A percentile compares a stretch with the other conserved stretches of the same genome.
These are phyloP conservation scores for Thermomucor indicae-seudaticae DNA, from an alignment of 371 early-diverging fungal genomes.

Conservation along the genomic window DNA sequence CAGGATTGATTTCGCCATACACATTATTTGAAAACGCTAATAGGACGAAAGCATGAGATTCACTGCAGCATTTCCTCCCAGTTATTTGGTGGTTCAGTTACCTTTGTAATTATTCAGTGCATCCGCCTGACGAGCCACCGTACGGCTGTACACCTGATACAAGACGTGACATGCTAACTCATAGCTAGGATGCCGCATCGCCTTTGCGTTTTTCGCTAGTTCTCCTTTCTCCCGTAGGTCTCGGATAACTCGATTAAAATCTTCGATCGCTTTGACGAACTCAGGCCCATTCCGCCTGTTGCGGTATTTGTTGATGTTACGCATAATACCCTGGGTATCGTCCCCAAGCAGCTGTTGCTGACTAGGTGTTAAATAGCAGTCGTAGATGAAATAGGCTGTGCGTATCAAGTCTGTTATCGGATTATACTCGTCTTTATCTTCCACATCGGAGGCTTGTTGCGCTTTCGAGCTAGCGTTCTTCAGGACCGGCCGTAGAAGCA, in stretches of 20 bases:
- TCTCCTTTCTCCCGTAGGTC: constrained; percentile 30
- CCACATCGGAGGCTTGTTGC: constrained; percentile 30
- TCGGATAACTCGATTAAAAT: constrained; percentile 68
- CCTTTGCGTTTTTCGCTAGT: constrained; percentile 33
- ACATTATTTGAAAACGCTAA: constrained; percentile 90
- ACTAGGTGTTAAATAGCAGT: constrained; percentile 55
- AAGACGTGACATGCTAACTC: constrained; percentile 81
- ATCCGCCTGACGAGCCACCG: constrained; percentile 82
- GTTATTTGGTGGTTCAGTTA: constrained; percentile 56
- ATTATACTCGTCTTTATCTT: constrained; percentile 73
- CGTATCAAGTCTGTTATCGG: constrained; percentile 75
- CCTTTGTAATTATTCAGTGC: constrained; percentile 79
- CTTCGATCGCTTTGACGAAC: constrained; percentile 63
- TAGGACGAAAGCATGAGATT: constrained; percentile 1
- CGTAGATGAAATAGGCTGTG: constrained; percentile 64
- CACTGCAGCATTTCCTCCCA: constrained; percentile 58
- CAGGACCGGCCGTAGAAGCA: constrained; percentile 34
- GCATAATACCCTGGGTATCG: constrained; percentile 63
- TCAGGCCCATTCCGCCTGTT: constrained; percentile 68
- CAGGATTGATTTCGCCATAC: constrained; percentile 91
- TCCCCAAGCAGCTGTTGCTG: constrained; percentile 59
- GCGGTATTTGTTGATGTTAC: constrained; percentile 75
- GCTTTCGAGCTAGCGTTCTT: constrained; percentile 17
- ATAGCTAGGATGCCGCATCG: constrained; percentile 47
- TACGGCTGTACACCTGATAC: constrained; percentile 85